Evolutionary conservation across 768 basidiomycete species (phyloP), one percentile per base, ranked within the genome.

Genomic region (Trametes gibbosa): DNA sequence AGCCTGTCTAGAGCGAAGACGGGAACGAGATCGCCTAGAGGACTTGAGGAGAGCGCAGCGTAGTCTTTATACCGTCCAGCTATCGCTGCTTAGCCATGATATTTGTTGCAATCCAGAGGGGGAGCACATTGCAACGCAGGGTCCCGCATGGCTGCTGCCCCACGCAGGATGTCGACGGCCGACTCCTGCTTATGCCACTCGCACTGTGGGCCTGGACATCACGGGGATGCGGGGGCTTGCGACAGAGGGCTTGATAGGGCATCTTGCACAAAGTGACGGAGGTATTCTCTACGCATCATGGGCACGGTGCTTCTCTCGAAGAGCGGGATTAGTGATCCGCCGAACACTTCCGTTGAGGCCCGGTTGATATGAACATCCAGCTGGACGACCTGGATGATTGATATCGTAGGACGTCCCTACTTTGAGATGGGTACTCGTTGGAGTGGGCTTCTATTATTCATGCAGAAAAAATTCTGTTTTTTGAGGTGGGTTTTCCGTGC

Each of bases 1-100:
- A 55, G 60, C 57, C 60, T 62, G 60, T 62, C 60, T 48, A 46
- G 53, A 57, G 51, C 52, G 56, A 62, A 34, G 46, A 54, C 61
- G 51, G 48, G 34, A n/a, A 39, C 56, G 51, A 58, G 27, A n/a
- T 62, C 56, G 56, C 61, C 61, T 62, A 56, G 47, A 45, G 56
- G 19, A 47, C 45, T 35, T 7, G 12, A 23, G 37, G 37, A 1
- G 19, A 12, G 17, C 5, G 7, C 7, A 1, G 8, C 7, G 14
- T 46, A 40, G 34, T 24, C 40, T 59, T 48, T 59, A 59, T 59
- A 59, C 58, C 27, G 9, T 24, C 21, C 23, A 35, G 50, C 50
- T 50, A 50, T 37, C 50, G 50, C 32, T 42, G 43, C 16, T 27
- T 17, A 27, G 3, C 41, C 42, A 34, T 37, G 23, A 14, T 24